phyloP scores from a whole-genome alignment of 2,329 filamentous ascomycete species.

The Fusarium subglutinans region DNA sequence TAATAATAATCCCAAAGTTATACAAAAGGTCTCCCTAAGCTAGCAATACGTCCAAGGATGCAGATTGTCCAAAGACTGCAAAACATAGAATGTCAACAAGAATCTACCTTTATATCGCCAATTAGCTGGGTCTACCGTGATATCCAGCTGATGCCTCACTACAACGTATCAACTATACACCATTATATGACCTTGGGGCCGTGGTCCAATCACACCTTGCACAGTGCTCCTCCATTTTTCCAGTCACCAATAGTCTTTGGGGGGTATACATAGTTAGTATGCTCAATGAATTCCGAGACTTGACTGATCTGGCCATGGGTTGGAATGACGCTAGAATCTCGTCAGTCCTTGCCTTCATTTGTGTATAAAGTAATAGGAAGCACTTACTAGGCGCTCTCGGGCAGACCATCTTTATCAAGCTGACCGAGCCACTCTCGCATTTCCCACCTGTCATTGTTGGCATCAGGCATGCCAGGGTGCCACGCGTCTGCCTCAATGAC shows the following conservation, averaged over 20 bases:
- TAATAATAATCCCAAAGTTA: too few species aligned
- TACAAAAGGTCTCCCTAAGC: too few species aligned
- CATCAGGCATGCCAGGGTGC: background rate
- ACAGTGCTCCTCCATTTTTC: background rate
- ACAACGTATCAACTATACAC: background rate
- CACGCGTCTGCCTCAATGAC: background rate
- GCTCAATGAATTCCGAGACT: background rate
- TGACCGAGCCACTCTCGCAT: background rate
- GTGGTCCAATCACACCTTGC: background rate
- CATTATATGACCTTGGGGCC: background rate
- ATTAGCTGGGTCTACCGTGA: rapidly evolving
- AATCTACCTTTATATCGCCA: too few species aligned
- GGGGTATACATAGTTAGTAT: background rate
- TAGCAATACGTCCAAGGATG: too few species aligned
- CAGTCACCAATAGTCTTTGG: background rate
- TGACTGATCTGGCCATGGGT: background rate
- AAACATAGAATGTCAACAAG: too few species aligned
- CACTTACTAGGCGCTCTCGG: too few species aligned
- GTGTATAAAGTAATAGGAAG: background rate
- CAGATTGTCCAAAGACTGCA: too few species aligned
- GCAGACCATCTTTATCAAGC: too few species aligned
- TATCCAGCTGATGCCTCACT: background rate
- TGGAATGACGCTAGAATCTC: background rate
- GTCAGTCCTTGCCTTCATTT: background rate
- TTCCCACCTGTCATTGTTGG: background rate